Evolutionary conservation across 192 early-diverging fungal genomes (phyloP).

Genomic region (Coemansia sp.): DNA sequence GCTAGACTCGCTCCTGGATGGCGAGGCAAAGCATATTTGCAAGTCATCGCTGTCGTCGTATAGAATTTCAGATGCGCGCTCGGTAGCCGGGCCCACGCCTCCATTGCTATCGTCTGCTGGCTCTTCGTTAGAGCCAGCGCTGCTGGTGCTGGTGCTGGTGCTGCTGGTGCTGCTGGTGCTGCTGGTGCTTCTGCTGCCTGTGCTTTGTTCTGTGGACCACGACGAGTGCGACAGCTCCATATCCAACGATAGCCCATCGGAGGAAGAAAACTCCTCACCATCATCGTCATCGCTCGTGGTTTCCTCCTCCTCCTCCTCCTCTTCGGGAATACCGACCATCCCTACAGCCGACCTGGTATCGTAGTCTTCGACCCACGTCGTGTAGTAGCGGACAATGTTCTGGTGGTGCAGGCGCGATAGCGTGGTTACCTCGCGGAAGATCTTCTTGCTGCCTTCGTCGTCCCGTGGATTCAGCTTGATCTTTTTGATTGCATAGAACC

Average conservation of each 20-base stretch:
- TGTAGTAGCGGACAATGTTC: slow-evolving; percentile 86
- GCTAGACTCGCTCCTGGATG: neutral
- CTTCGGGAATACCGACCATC: slow-evolving; percentile 51
- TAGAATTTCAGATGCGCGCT: neutral
- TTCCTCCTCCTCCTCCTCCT: too few relatives aligned
- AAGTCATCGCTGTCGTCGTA: slow-evolving; percentile 3
- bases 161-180: neutral
- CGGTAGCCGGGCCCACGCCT: neutral
- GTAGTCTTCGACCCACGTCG: slow-evolving; percentile 77
- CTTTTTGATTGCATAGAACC: slow-evolving; percentile 91
- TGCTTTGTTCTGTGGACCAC: slow-evolving; percentile 32
- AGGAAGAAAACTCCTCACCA: neutral
- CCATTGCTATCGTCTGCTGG: neutral
- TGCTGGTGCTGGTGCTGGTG: neutral
- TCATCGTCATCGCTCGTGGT: slow-evolving; percentile 27
- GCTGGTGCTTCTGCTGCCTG: neutral
- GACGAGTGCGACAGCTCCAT: slow-evolving; percentile 23
- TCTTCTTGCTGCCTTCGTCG: slow-evolving; percentile 75
- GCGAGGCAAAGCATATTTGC: slow-evolving; percentile 12
- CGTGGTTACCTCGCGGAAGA: slow-evolving; percentile 88
- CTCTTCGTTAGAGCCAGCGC: neutral
- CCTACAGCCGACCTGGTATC: slow-evolving; percentile 14
- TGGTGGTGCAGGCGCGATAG: slow-evolving; percentile 86
- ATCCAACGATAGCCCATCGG: neutral
- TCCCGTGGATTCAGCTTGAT: slow-evolving; percentile 80